phyloP scores from a whole-genome alignment of 116 monocot species.

The Posidonia oceanica region DNA sequence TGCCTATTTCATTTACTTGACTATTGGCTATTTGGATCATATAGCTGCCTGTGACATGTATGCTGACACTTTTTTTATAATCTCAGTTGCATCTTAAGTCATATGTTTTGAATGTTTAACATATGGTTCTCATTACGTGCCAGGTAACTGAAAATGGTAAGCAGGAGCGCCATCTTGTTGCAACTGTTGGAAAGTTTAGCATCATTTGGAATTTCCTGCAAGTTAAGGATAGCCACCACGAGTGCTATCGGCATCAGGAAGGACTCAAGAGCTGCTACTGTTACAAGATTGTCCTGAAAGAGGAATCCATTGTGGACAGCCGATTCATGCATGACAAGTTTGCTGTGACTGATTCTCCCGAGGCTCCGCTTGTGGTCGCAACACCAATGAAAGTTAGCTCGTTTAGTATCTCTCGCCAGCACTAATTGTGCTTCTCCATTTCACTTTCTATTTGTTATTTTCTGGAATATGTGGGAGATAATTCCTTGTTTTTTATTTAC shows the following conservation, averaged over 20 bases:
- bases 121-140: neutral
- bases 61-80: no score
- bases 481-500: no score
- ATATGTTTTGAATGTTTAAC: no score
- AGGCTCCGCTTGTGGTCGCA: constrained; percentile 91
- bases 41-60: no score
- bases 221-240: constrained; percentile 87
- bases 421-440: constrained; percentile 1
- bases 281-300: constrained; percentile 85
- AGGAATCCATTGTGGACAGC: constrained; percentile 97
- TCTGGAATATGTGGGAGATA: no score
- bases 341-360: constrained; percentile 58
- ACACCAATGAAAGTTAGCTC: constrained; percentile 98
- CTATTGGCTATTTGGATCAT: no score
- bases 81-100: no score
- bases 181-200: constrained; percentile 90
- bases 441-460: neutral
- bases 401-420: constrained; percentile 63
- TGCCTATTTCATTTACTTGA: no score
- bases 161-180: constrained; percentile 94
- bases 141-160: constrained; percentile 97
- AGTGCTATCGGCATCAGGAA: constrained; percentile 80
- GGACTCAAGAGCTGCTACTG: constrained; percentile 99
- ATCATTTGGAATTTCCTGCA: constrained; percentile 95
- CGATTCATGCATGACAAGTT: constrained; percentile 99